Evolutionary conservation across 192 early-diverging fungal genomes (phyloP).

Genomic region (Thamnidium elegans): DNA sequence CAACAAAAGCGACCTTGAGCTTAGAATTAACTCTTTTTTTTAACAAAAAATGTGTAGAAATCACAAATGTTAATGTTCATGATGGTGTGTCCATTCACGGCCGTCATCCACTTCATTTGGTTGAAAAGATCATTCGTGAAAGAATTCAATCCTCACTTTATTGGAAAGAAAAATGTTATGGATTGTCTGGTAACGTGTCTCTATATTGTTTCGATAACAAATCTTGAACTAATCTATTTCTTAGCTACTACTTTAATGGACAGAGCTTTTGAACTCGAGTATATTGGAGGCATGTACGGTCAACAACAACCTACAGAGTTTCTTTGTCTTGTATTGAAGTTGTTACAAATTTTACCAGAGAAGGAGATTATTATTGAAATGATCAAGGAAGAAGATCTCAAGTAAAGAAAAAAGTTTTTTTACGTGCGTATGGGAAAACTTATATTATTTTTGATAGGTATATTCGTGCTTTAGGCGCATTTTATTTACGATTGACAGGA

Average conservation of each 20-base stretch:
- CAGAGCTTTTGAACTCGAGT: constrained; percentile 71
- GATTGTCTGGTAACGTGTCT: constrained; percentile 62
- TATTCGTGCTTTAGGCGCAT: constrained; percentile 82
- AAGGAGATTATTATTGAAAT: constrained; percentile 82
- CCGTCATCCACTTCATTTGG: constrained; percentile 88
- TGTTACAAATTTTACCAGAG: constrained; percentile 92
- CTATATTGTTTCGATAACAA: not conserved
- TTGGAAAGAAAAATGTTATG: constrained; percentile 98
- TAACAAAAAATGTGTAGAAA: not conserved
- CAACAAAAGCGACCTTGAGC: no score
- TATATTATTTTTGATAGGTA: constrained; percentile 42
- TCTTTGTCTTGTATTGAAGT: constrained; percentile 81
- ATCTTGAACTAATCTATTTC: not conserved
- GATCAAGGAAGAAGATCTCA: constrained; percentile 78
- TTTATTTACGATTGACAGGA: constrained; percentile 85
- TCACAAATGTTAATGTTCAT: constrained; percentile 58
- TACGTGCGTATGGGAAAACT: not conserved
- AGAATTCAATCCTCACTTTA: constrained; percentile 91
- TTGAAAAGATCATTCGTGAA: constrained; percentile 90
- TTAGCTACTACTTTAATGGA: constrained; percentile 84
- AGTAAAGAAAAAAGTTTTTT: constrained; percentile 40
- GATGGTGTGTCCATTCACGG: constrained; percentile 80
- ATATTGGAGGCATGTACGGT: constrained; percentile 84
- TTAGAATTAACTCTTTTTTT: no score
- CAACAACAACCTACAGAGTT: constrained; percentile 89